A percentile compares a stretch with the other conserved stretches of the same genome.
Conservation (phyloP, 306 rosid species). For the Nissolia schottii region DNA sequence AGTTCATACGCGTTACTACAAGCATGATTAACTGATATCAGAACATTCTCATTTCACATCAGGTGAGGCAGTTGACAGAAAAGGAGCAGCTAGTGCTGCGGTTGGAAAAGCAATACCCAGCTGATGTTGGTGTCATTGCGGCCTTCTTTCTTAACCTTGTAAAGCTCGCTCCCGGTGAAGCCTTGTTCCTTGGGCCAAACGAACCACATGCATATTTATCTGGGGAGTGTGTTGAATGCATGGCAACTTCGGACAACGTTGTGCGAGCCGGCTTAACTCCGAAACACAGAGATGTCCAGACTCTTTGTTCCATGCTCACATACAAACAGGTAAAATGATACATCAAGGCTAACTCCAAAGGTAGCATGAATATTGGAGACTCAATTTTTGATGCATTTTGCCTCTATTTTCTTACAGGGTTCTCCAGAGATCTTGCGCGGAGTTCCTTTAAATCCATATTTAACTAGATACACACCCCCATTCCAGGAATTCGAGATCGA, state of each 20-base stretch:
- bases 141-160: slow-evolving; percentile 90
- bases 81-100: slow-evolving; percentile 73
- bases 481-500: slow-evolving; percentile 93
- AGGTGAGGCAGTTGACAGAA: slow-evolving; percentile 76
- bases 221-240: slow-evolving; percentile 87
- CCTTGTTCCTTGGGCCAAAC: slow-evolving; percentile 75
- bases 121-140: slow-evolving; percentile 76
- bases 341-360: background rate
- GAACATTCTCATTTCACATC: slow-evolving; percentile 14
- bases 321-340: slow-evolving; percentile 63
- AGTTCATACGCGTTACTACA: background rate
- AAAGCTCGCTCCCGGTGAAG: slow-evolving; percentile 87
- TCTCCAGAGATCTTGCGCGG: slow-evolving; percentile 76
- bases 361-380: background rate
- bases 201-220: slow-evolving; percentile 88
- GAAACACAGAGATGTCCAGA: slow-evolving; percentile 71
- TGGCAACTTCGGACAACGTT: slow-evolving; percentile 98
- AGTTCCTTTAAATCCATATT: slow-evolving; percentile 47
- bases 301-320: slow-evolving; percentile 96
- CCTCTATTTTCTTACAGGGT: slow-evolving; percentile 48
- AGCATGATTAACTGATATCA: background rate
- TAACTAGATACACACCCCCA: slow-evolving; percentile 69
- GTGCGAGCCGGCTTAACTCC: slow-evolving; percentile 97
- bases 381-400: background rate
- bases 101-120: slow-evolving; percentile 81